phyloP scores from a whole-genome alignment of 23 red algal genomes.

The Gracilaria caudata region DNA sequence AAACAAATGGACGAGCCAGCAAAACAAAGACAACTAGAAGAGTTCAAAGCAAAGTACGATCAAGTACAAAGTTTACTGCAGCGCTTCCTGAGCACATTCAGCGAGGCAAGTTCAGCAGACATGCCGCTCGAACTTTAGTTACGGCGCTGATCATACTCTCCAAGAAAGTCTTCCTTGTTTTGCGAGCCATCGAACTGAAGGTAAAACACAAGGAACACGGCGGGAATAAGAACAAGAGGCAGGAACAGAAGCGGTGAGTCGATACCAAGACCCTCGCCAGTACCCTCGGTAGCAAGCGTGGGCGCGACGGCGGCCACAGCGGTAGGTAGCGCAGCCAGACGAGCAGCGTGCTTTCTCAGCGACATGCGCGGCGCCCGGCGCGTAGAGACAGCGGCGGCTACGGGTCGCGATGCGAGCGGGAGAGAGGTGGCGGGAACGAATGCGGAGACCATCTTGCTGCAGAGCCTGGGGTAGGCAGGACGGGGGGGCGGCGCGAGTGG shows the following conservation, averaged over 20 bases:
- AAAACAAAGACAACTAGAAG: slow-evolving; percentile 13
- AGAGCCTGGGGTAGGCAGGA: slow-evolving; percentile 25
- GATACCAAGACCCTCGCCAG: slow-evolving; percentile 79
- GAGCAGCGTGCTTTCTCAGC: slow-evolving; percentile 64
- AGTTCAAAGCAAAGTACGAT: slow-evolving; percentile 31
- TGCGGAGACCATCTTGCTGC: slow-evolving; percentile 28
- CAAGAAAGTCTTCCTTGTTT: slow-evolving; percentile 85
- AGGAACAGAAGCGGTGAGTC: slow-evolving; percentile 75
- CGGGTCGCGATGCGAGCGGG: neutral
- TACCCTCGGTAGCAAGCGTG: slow-evolving; percentile 73
- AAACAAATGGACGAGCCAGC: slow-evolving; percentile 67
- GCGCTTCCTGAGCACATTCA: slow-evolving; percentile 41
- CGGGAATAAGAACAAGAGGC: slow-evolving; percentile 69
- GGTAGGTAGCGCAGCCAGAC: slow-evolving; percentile 43
- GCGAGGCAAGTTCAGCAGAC: slow-evolving; percentile 34
- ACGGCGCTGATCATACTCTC: slow-evolving; percentile 70
- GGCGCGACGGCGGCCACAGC: slow-evolving; percentile 56
- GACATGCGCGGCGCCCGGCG: slow-evolving; percentile 60
- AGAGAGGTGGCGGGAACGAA: slow-evolving; percentile 38
- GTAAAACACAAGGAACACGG: slow-evolving; percentile 77
- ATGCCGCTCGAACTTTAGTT: slow-evolving; percentile 70
- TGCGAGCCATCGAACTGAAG: slow-evolving; percentile 67
- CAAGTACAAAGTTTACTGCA: slow-evolving; percentile 42
- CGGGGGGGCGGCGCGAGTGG: neutral
- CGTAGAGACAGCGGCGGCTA: slow-evolving; percentile 28